These are phyloP conservation scores for Tricholoma bakamatsutake DNA, from an alignment of 768 basidiomycete species.

Conservation along the genomic window DNA sequence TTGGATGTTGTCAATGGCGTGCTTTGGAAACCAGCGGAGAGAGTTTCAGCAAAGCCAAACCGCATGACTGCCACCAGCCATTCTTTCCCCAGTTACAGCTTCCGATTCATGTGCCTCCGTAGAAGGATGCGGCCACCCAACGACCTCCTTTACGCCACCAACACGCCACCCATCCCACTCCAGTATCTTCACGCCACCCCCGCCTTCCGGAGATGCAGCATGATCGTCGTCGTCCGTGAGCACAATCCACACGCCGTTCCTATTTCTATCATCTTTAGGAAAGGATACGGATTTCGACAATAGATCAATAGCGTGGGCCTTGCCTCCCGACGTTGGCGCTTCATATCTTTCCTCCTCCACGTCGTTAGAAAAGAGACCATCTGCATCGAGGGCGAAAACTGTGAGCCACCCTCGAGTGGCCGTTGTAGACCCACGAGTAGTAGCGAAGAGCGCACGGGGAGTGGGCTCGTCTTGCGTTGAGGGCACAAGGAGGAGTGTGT, in stretches of 20 bases:
- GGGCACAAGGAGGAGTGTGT: constrained; percentile 39
- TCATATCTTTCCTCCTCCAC: constrained; percentile 30
- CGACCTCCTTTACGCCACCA: constrained; percentile 33
- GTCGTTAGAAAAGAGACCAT: constrained; percentile 28
- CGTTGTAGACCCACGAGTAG: constrained; percentile 38
- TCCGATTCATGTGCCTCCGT: constrained; percentile 6
- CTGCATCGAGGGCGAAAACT: constrained; percentile 33
- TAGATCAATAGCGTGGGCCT: constrained; percentile 46
- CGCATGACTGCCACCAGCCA: constrained; percentile 46
- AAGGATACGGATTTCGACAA: constrained; percentile 20
- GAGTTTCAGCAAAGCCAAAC: constrained; percentile 32
- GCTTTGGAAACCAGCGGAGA: not conserved
- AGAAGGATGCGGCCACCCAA: constrained; percentile 31
- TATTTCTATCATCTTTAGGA: constrained; percentile 1
- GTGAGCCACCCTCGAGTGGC: constrained; percentile 36
- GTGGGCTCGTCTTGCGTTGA: constrained; percentile 28
- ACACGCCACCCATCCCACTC: constrained; percentile 45
- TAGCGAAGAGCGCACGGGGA: constrained; percentile 38
- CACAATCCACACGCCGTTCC: constrained; percentile 37
- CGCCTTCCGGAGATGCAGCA: constrained; percentile 18
- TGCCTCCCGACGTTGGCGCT: constrained; percentile 44
- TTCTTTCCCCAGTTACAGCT: constrained; percentile 14
- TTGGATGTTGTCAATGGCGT: not conserved
- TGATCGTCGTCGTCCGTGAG: constrained; percentile 44
- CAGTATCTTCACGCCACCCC: constrained; percentile 36